Base-by-base conservation (phyloP, 352 stramenopile species). In the Phytophthora cactorum region DNA sequence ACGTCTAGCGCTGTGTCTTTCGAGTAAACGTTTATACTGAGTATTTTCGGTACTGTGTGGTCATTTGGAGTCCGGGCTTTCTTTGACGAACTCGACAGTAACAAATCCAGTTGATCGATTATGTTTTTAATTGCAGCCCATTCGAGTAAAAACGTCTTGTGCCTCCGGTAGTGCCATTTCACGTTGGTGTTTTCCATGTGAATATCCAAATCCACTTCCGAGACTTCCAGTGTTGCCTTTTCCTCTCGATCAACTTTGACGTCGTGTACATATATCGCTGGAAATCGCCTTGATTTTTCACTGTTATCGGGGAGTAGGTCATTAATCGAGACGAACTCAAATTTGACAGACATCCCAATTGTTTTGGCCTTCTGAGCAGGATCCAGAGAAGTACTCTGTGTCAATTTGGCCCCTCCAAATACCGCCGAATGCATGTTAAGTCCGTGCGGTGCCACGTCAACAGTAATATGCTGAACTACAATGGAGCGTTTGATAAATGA, bases 111-210 rank as follows among this genome's bases (percentile, higher is more conserved):
- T 17, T 75, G 76, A 52, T 86, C 70, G 0, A 84, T 28, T 1
- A 82, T 65, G 6, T 47, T 66, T 31, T 74, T 46, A 4, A 81
- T 69, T 0, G 54, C 59, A 12, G 39, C 27, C 34, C 72, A 70
- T 32, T 89, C 74, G 5, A 57, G 41, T 15, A 85, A 34, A 39
- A 85, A 83, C 0, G 38, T 29, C 8, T 59, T 64, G 47, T 85
- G 77, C 12, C 63, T 50, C 9, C 22, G 52, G 22, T 82, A 78
- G 22, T 67, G 66, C 78, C 78, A 85, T 34, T 80, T 53, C 5
- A 85, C 43, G 4, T 59, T 63, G 4, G 68, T 45, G 8, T 74
- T 59, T 1, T 68, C 59, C 12, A 84, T 68, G 15, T 58, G 38
- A 38, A 87, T 50, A 1, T 69, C 34, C 72, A 82, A 57, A 14